Percentiles rank a stretch among this genome's conserved stretches.
phyloP scores from a whole-genome alignment of 305 asterid species.

The Plantago lanceolata region DNA sequence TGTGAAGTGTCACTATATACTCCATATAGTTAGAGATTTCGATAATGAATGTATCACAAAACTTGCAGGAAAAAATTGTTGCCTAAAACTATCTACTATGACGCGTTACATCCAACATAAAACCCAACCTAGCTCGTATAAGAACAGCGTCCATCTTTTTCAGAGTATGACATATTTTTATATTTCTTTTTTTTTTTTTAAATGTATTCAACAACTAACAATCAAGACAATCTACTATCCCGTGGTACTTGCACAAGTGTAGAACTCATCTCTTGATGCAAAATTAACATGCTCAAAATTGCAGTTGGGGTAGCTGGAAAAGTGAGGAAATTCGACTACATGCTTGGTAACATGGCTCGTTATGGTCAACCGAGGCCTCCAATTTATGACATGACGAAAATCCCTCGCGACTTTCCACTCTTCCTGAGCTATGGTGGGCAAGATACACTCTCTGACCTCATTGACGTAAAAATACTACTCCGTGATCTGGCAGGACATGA shows the following conservation, averaged over 20 bases:
- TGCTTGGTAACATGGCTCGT: conserved; percentile 36
- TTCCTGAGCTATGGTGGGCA: conserved; percentile 73
- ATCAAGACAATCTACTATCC: too few relatives aligned
- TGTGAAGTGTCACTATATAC: too few relatives aligned
- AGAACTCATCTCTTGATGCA: too few relatives aligned
- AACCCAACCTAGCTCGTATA: too few relatives aligned
- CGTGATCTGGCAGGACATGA: conserved; percentile 53
- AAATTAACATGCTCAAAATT: not conserved
- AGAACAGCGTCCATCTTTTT: conserved; percentile 76
- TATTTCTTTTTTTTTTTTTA: too few relatives aligned
- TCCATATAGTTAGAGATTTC: too few relatives aligned
- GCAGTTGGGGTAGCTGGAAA: conserved; percentile 56
- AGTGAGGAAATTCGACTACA: conserved; percentile 60
- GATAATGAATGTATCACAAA: too few relatives aligned
- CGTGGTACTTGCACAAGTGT: too few relatives aligned
- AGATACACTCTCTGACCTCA: conserved; percentile 59
- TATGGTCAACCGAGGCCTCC: conserved; percentile 66
- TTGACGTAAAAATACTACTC: conserved; percentile 53
- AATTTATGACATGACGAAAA: conserved; percentile 40
- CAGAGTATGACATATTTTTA: conserved; percentile 52
- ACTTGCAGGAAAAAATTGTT: not conserved
- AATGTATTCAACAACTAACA: too few relatives aligned
- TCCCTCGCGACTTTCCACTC: conserved; percentile 57
- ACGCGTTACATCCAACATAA: conserved; percentile 67
- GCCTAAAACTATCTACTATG: not conserved